Percentiles rank a stretch among this genome's conserved stretches.
Evolutionary conservation across 441 rosid species (phyloP).

Genomic region (Pelargonium fulgidum): DNA sequence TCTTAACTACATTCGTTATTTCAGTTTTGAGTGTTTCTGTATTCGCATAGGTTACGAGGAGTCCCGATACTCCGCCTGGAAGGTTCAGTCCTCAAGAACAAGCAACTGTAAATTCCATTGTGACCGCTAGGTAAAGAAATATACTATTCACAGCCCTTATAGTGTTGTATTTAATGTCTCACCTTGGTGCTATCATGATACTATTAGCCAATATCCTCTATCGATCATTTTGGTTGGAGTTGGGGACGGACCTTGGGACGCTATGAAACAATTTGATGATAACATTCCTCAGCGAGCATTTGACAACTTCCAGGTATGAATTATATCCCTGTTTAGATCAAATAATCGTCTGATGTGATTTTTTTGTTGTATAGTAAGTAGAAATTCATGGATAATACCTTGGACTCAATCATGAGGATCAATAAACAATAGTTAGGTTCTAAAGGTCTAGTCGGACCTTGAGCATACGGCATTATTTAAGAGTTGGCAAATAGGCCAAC

Average conservation of each 20-base stretch:
- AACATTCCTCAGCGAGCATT: constrained; percentile 75
- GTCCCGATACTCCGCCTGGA: constrained; percentile 51
- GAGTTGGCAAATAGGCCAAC: no score
- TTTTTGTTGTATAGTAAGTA: no score
- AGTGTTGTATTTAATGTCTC: constrained; percentile 16
- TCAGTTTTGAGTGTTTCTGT: neutral
- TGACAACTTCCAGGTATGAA: constrained; percentile 84
- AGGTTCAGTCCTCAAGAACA: constrained; percentile 75
- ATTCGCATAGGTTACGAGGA: constrained; percentile 53
- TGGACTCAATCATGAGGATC: no score
- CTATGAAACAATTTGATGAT: constrained; percentile 84
- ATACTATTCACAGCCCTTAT: constrained; percentile 7
- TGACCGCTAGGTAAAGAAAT: constrained; percentile 68
- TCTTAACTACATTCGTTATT: neutral
- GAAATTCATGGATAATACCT: no score
- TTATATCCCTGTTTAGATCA: no score
- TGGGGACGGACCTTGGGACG: constrained; percentile 98
- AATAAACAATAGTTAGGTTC: no score
- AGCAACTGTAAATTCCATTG: constrained; percentile 68
- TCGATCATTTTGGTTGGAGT: constrained; percentile 88
- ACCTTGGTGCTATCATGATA: constrained; percentile 15
- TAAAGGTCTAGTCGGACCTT: no score
- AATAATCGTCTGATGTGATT: no score
- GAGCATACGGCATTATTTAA: no score
- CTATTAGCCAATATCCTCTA: constrained; percentile 62